Conservation (phyloP, 2,329 filamentous ascomycete genomes). For the Colletotrichum orbiculare region DNA sequence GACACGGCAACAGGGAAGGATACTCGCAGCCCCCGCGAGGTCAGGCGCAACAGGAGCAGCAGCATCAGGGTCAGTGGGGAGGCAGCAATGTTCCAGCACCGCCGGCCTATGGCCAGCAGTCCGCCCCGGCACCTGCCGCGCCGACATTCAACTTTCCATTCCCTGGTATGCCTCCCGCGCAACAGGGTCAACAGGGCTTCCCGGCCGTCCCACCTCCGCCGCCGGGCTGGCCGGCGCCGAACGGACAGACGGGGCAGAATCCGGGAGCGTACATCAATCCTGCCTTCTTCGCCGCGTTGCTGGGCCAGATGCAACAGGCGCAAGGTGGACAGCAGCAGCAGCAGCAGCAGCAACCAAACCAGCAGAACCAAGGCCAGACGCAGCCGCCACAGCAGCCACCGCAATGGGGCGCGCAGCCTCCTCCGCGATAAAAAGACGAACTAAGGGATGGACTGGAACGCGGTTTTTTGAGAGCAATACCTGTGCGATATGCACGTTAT, state of each 20-base stretch:
- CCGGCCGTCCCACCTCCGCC: constrained; percentile 55
- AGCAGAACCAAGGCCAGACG: constrained; percentile 39
- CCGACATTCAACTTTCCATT: constrained; percentile 58
- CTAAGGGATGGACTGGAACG: background rate
- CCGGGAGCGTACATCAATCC: constrained; percentile 66
- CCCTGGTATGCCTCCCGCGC: constrained; percentile 52
- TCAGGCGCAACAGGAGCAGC: constrained; percentile 37
- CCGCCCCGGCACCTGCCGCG: constrained; percentile 41
- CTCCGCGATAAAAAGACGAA: constrained; percentile 14
- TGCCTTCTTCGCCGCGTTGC: constrained; percentile 63
- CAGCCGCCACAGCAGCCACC: constrained; percentile 43
- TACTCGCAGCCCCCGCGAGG: constrained; percentile 49
- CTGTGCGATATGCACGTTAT: background rate
- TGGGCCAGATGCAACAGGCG: constrained; percentile 54
- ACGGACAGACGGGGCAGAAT: constrained; percentile 47
- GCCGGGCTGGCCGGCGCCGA: constrained; percentile 48
- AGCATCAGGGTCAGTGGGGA: constrained; percentile 47
- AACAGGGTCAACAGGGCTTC: constrained; percentile 44
- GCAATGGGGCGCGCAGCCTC: constrained; percentile 32
- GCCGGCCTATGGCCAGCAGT: constrained; percentile 42
- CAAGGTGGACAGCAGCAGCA: constrained; percentile 41
- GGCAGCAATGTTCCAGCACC: constrained; percentile 37
- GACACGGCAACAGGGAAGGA: constrained; percentile 54
- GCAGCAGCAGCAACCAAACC: constrained; percentile 10
- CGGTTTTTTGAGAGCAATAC: background rate